A percentile compares a stretch with the other conserved stretches of the same genome.
These are phyloP conservation scores for Fraxinus dipetala DNA, from an alignment of 305 asterid species.

Conservation along the genomic window DNA sequence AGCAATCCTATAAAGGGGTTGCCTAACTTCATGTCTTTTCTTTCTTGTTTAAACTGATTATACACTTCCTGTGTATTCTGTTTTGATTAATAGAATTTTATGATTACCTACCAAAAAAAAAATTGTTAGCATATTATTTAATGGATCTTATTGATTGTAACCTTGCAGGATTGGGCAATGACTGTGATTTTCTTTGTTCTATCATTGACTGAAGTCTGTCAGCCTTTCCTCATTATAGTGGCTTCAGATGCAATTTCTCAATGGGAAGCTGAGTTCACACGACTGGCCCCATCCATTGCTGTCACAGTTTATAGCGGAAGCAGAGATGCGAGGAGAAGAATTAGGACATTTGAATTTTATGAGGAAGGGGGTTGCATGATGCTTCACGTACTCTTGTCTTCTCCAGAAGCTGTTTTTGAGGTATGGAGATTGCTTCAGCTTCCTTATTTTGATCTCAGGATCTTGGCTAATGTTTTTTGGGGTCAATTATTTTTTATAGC, in stretches of 20 bases:
- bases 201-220: conserved; percentile 40
- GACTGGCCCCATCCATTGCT: conserved; percentile 53
- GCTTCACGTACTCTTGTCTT: conserved; percentile 55
- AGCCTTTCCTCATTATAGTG: conserved; percentile 59
- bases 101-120: no score
- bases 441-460: conserved; percentile 19
- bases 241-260: conserved; percentile 36
- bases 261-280: conserved; percentile 68
- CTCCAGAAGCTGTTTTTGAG: conserved; percentile 52
- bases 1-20: no score
- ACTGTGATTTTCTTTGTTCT: conserved; percentile 41
- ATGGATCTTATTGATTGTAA: conserved; percentile 20
- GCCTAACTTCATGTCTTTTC: no score
- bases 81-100: no score
- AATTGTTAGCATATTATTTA: background rate
- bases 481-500: background rate
- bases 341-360: conserved; percentile 57
- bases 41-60: no score
- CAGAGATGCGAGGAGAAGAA: conserved; percentile 41
- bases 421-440: conserved; percentile 30
- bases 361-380: conserved; percentile 46
- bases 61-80: no score
- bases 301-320: conserved; percentile 57
- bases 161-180: conserved; percentile 51
- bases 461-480: conserved; percentile 8